Evolutionary conservation across 305 asterid genomes (phyloP), one percentile per base, ranked within the genome.

Genomic region (Rubia peregrina): DNA sequence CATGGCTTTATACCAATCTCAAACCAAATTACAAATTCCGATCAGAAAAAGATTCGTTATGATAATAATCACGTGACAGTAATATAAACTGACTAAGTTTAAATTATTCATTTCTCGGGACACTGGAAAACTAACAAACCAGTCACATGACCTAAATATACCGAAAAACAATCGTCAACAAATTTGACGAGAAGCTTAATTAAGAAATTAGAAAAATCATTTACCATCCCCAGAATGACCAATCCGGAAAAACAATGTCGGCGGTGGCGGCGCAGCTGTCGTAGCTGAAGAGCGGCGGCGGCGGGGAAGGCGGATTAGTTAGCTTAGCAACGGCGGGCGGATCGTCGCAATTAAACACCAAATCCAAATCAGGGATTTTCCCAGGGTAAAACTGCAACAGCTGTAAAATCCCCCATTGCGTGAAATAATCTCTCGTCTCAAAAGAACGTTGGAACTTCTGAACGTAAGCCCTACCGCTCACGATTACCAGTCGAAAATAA

Each of bases 151-250:
- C n/a, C n/a, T n/a, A n/a, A n/a, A n/a, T n/a, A n/a, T n/a, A n/a
- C n/a, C n/a, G n/a, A n/a, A n/a, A n/a, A n/a, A n/a, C n/a, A 41
- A 5, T 42, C 11, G 8, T 6, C 46, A 42, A 42, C 46, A 42
- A 42, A 42, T 42, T 6, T 42, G 11, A 7, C 8, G 46, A 8
- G 46, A 42, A 42, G 46, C 46, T 42, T 7, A 42, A 42, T 7
- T 42, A 0, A 42, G 46, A 42, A 42, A 42, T 7, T 42, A 42
- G 46, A 42, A 42, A 42, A n/a, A n/a, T n/a, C n/a, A 42, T 1
- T 42, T 86, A 94, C 99, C 99, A 94, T 63, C 98, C 99, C 99
- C 99, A 94, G 76, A 94, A 94, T 1, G 96, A 91, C 99, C 99
- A 94, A 42, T 94, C 98, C 0, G 98, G 97, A 79, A 94, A 91